phyloP scores from a whole-genome alignment of 1,284 basidiomycete species.

The Inonotus obliquus region DNA sequence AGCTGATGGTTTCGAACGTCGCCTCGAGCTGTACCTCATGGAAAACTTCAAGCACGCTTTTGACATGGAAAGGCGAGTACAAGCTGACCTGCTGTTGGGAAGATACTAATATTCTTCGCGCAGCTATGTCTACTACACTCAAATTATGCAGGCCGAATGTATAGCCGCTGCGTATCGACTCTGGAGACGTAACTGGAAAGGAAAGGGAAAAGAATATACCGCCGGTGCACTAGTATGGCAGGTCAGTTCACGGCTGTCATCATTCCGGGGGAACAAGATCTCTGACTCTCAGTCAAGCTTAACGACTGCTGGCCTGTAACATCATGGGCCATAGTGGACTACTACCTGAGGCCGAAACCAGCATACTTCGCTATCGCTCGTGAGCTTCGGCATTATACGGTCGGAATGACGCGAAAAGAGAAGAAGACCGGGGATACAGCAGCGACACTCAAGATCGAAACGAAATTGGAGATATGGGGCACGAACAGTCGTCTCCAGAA shows the following conservation, averaged over 20 bases:
- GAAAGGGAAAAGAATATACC: constrained; percentile 64
- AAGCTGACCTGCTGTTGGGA: background rate
- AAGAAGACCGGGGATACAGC: constrained; percentile 53
- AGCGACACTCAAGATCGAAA: constrained; percentile 63
- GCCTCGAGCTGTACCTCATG: constrained; percentile 80
- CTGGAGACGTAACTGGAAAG: constrained; percentile 75
- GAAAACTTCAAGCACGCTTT: constrained; percentile 90
- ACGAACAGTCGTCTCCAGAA: constrained; percentile 68
- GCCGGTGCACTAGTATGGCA: constrained; percentile 81
- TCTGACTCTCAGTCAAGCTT: constrained; percentile 36
- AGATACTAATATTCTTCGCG: constrained; percentile 4
- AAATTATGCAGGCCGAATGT: constrained; percentile 81
- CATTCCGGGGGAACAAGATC: background rate
- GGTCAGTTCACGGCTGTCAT: constrained; percentile 32
- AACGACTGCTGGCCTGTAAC: constrained; percentile 83
- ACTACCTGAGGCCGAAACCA: constrained; percentile 74
- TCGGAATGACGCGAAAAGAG: constrained; percentile 79
- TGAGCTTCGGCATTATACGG: constrained; percentile 67
- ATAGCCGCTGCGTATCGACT: constrained; percentile 70
- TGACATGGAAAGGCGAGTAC: constrained; percentile 69
- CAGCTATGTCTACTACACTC: constrained; percentile 77
- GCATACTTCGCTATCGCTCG: constrained; percentile 67
- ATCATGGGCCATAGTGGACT: constrained; percentile 77
- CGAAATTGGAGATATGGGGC: constrained; percentile 74
- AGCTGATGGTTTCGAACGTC: constrained; percentile 81